Conservation (phyloP, 148 eudicot genomes). For the Oxyria digyna region DNA sequence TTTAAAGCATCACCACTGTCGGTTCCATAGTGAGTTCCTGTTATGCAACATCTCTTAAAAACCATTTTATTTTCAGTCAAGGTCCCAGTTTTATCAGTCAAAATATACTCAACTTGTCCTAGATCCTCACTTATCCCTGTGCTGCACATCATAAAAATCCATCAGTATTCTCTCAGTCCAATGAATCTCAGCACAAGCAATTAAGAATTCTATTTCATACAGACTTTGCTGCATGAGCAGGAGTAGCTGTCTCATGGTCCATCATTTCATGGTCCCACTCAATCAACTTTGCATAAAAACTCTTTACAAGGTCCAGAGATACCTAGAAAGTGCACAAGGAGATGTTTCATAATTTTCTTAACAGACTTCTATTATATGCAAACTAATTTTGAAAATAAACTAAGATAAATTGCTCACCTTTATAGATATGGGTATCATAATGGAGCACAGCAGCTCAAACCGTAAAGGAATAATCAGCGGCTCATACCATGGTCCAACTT, state of each 20-base stretch:
- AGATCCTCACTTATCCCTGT: slow-evolving; percentile 98
- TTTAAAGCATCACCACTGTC: slow-evolving; percentile 79
- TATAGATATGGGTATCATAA: slow-evolving; percentile 97
- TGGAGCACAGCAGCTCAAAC: slow-evolving; percentile 95
- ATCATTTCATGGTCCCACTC: slow-evolving; percentile 94
- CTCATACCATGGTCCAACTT: slow-evolving; percentile 89
- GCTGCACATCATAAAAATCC: slow-evolving; percentile 46
- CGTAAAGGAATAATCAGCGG: slow-evolving; percentile 77
- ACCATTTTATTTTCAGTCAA: slow-evolving; percentile 90
- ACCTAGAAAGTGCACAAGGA: slow-evolving; percentile 38
- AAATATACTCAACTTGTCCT: slow-evolving; percentile 95
- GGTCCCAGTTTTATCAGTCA: slow-evolving; percentile 98
- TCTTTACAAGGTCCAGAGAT: slow-evolving; percentile 87
- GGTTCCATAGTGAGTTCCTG: slow-evolving; percentile 70
- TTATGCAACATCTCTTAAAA: slow-evolving; percentile 72
- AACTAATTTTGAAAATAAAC: neutral
- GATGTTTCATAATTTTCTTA: neutral
- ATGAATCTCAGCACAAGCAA: neutral
- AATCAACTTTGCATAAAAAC: slow-evolving; percentile 90
- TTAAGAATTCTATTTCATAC: slow-evolving; percentile 21
- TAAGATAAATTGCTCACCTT: slow-evolving; percentile 36
- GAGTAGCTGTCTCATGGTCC: slow-evolving; percentile 68
- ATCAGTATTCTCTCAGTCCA: slow-evolving; percentile 1
- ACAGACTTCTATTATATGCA: neutral
- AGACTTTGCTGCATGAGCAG: slow-evolving; percentile 68